Conservation (phyloP, 805 yeast genomes). For the Starmerella khaoyaiensis region DNA sequence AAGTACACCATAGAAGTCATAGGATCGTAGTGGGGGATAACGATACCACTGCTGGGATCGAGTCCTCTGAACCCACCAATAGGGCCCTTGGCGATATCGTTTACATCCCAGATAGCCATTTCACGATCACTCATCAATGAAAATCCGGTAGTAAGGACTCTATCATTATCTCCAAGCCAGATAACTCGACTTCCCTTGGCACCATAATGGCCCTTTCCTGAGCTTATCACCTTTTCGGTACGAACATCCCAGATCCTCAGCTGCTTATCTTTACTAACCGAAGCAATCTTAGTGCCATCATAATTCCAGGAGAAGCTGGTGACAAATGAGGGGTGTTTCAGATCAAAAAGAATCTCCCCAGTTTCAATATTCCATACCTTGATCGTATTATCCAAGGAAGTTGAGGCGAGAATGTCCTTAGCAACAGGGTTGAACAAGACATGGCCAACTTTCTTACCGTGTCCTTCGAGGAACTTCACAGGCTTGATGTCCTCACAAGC, state of each 20-base stretch:
- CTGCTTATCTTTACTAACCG: slow-evolving; percentile 81
- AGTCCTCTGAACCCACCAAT: slow-evolving; percentile 77
- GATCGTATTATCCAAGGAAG: slow-evolving; percentile 81
- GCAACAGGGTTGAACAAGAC: slow-evolving; percentile 84
- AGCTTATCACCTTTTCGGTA: slow-evolving; percentile 56
- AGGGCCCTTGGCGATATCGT: slow-evolving; percentile 63
- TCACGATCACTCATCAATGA: slow-evolving; percentile 88
- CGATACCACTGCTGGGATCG: slow-evolving; percentile 84
- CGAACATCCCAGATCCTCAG: slow-evolving; percentile 87
- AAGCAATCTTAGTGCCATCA: slow-evolving; percentile 75
- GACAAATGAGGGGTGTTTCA: slow-evolving; percentile 79
- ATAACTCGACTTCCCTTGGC: slow-evolving; percentile 79
- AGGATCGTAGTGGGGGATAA: slow-evolving; percentile 83
- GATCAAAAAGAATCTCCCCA: slow-evolving; percentile 55
- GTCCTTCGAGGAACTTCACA: slow-evolving; percentile 61
- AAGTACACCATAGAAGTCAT: slow-evolving; percentile 67
- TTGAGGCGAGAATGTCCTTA: slow-evolving; percentile 70
- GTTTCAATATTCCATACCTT: slow-evolving; percentile 80
- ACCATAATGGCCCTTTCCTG: slow-evolving; percentile 84
- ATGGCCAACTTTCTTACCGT: slow-evolving; percentile 86
- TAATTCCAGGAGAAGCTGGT: slow-evolving; percentile 87
- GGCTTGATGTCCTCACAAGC: slow-evolving; percentile 61
- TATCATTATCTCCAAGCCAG: slow-evolving; percentile 80
- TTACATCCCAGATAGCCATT: slow-evolving; percentile 83
- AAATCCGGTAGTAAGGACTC: slow-evolving; percentile 89